These are phyloP conservation scores for Hanseniaspora lachancei DNA, from an alignment of 805 yeast species.

Conservation along the genomic window DNA sequence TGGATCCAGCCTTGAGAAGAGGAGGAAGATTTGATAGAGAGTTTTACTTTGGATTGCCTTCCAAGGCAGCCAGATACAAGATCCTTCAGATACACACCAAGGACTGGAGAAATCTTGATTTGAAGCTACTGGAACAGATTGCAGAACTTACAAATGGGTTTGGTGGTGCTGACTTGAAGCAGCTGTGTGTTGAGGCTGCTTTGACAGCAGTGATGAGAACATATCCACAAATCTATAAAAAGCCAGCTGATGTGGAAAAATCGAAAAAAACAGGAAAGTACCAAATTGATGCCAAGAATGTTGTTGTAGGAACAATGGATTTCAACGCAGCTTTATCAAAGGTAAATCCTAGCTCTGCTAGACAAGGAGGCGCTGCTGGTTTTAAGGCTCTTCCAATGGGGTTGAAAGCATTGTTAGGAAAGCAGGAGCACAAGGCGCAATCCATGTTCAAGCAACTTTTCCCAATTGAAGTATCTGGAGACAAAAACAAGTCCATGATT, in stretches of 20 bases:
- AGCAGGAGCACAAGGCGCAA: conserved; percentile 36
- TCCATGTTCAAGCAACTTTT: conserved; percentile 41
- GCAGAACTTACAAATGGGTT: conserved; percentile 84
- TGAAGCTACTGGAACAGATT: conserved; percentile 46
- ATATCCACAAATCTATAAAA: conserved; percentile 81
- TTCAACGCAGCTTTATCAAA: conserved; percentile 75
- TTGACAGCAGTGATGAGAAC: conserved; percentile 78
- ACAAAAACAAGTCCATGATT: conserved; percentile 22
- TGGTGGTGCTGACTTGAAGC: conserved; percentile 94
- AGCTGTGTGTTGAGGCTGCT: conserved; percentile 92
- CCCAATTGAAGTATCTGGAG: conserved; percentile 33
- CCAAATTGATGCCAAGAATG: conserved; percentile 53
- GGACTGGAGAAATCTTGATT: conserved; percentile 67
- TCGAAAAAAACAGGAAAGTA: conserved; percentile 40
- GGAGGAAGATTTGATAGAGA: conserved; percentile 97
- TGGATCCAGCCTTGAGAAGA: conserved; percentile 93
- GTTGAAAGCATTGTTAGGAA: conserved; percentile 49
- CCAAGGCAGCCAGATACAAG: conserved; percentile 58
- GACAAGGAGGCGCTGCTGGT: conserved; percentile 53
- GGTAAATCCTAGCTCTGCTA: conserved; percentile 82
- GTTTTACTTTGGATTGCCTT: conserved; percentile 90
- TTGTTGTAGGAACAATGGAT: conserved; percentile 67
- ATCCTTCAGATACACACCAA: conserved; percentile 76
- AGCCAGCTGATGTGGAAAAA: conserved; percentile 25
- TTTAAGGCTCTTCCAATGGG: conserved; percentile 71